Evolutionary conservation across 208 protist species (phyloP).

Genomic region (Wallacemonas collosoma): DNA sequence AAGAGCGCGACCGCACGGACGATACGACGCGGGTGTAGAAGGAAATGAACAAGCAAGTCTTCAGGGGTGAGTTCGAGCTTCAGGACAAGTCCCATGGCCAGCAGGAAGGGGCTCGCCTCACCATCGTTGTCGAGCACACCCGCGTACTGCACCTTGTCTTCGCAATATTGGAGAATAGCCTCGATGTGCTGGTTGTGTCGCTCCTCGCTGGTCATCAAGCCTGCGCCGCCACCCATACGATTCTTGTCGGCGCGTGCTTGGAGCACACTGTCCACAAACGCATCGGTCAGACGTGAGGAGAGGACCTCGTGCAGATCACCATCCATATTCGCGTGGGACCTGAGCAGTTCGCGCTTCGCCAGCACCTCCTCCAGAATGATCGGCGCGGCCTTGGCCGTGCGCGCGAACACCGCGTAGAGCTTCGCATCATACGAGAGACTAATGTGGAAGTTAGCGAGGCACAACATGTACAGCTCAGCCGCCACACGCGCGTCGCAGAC

Average conservation of each 20-base stretch:
- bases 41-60: conserved; percentile 59
- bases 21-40: conserved; percentile 68
- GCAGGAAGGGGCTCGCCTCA: conserved; percentile 72
- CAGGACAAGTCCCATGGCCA: conserved; percentile 63
- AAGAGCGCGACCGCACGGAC: conserved; percentile 75
- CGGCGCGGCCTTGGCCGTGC: conserved; percentile 35
- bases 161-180: conserved; percentile 68
- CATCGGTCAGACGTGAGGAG: conserved; percentile 25
- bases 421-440: conserved; percentile 50
- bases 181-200: conserved; percentile 52
- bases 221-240: conserved; percentile 3
- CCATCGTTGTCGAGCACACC: conserved; percentile 73
- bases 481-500: conserved; percentile 77
- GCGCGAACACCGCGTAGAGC: conserved; percentile 39
- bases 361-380: conserved; percentile 49
- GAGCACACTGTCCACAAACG: conserved; percentile 31
- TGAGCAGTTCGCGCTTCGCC: conserved; percentile 47
- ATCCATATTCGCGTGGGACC: conserved; percentile 64
- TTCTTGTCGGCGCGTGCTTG: not conserved
- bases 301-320: conserved; percentile 64
- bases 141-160: conserved; percentile 68
- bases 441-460: conserved; percentile 55
- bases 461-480: conserved; percentile 67
- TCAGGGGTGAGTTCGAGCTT: conserved; percentile 44
- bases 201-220: conserved; percentile 48